phyloP scores from a whole-genome alignment of 2,329 filamentous ascomycete species.

The Alternaria ventricosa region DNA sequence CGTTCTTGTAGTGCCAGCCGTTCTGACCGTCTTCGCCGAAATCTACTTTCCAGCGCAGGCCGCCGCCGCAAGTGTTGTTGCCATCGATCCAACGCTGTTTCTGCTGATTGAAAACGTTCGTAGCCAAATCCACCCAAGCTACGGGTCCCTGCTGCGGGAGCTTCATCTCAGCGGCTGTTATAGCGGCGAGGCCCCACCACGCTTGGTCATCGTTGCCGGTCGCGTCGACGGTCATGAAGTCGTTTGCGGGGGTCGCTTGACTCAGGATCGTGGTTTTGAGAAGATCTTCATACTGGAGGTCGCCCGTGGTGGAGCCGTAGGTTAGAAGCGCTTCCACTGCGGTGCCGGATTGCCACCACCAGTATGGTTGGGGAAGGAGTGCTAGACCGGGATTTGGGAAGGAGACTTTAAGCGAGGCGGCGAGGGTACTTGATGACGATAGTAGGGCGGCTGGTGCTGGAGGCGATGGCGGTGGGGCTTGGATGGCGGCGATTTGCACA shows the following conservation, averaged over 20 bases:
- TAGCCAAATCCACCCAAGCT: slow-evolving; percentile 68
- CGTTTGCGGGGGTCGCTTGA: slow-evolving; percentile 32
- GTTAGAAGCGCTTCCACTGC: slow-evolving; percentile 40
- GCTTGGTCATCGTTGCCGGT: slow-evolving; percentile 75
- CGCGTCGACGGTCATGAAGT: slow-evolving; percentile 50
- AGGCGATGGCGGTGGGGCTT: slow-evolving; percentile 5
- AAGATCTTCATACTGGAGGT: slow-evolving; percentile 48
- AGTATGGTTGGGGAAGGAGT: slow-evolving; percentile 29
- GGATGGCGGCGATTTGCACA: slow-evolving; percentile 1
- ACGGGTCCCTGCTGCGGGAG: slow-evolving; percentile 58
- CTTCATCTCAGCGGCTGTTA: slow-evolving; percentile 71
- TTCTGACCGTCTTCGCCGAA: slow-evolving; percentile 63
- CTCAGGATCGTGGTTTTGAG: slow-evolving; percentile 33
- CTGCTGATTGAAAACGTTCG: slow-evolving; percentile 75
- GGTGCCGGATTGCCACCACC: slow-evolving; percentile 43
- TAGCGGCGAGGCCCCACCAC: slow-evolving; percentile 72
- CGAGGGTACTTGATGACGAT: slow-evolving; percentile 19
- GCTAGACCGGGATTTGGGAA: slow-evolving; percentile 27
- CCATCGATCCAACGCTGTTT: slow-evolving; percentile 69
- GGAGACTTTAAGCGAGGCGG: slow-evolving; percentile 20
- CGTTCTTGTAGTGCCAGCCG: slow-evolving; percentile 82
- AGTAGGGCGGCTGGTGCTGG: slow-evolving; percentile 19
- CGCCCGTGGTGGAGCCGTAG: slow-evolving; percentile 51
- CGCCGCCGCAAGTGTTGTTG: slow-evolving; percentile 67
- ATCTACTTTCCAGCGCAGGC: slow-evolving; percentile 76